Conservation (phyloP, 1,284 basidiomycete genomes). For the Apiotrichum porosum region DNA sequence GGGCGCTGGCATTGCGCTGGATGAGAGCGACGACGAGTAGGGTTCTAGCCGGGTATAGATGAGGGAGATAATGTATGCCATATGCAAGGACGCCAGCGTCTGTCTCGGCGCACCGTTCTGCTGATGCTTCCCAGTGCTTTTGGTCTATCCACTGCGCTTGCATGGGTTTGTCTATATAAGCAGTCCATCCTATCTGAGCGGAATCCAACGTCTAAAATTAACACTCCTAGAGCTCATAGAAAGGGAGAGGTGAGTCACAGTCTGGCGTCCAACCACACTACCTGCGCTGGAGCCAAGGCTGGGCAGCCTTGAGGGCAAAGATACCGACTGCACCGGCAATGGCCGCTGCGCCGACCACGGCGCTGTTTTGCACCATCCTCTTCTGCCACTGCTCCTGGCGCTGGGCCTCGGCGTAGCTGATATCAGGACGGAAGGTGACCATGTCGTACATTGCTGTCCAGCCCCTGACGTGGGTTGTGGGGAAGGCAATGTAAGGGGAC, state of each 20-base stretch:
- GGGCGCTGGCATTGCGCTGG: constrained; percentile 15
- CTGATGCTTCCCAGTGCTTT: too few species aligned
- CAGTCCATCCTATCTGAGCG: too few species aligned
- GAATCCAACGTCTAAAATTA: too few species aligned
- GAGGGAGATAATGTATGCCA: too few species aligned
- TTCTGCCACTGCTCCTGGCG: constrained; percentile 45
- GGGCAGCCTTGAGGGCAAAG: constrained; percentile 1
- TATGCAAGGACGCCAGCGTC: too few species aligned
- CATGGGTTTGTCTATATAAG: too few species aligned
- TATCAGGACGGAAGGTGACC: constrained; percentile 93
- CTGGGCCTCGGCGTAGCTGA: constrained; percentile 65
- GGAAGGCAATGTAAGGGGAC: constrained; percentile 42
- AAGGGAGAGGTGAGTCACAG: too few species aligned
- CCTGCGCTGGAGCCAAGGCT: constrained; percentile 1
- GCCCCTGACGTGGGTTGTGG: constrained; percentile 55
- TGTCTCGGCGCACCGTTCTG: too few species aligned
- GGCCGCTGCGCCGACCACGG: constrained; percentile 6
- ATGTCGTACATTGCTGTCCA: constrained; percentile 95
- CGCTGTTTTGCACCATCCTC: constrained; percentile 24
- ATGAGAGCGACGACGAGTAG: constrained; percentile 15
- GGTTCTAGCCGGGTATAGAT: constrained; percentile 5
- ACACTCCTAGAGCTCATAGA: too few species aligned
- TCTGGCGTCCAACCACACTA: too few species aligned
- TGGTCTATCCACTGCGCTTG: too few species aligned
- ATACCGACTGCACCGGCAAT: constrained; percentile 1